phyloP scores from a whole-genome alignment of 2,329 filamentous ascomycete species.

The Ciborinia camelliae region DNA sequence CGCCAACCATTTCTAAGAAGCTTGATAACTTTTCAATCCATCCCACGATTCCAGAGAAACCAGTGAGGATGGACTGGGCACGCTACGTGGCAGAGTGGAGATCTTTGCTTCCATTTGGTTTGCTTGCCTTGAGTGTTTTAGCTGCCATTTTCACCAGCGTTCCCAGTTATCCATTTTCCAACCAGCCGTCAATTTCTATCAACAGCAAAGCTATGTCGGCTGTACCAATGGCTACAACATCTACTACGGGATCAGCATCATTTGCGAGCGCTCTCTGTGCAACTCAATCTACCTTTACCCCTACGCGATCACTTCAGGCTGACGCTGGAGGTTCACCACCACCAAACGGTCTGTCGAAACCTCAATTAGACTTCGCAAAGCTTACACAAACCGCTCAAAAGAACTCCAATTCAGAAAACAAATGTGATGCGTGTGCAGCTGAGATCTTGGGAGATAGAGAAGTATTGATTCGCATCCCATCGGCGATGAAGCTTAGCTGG shows the following conservation, averaged over 20 bases:
- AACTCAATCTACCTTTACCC: slow-evolving; percentile 30
- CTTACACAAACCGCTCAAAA: slow-evolving; percentile 24
- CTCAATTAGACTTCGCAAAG: slow-evolving; percentile 39
- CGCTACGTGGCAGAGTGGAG: slow-evolving; percentile 29
- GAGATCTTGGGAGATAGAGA: slow-evolving; percentile 47
- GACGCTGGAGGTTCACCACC: slow-evolving; percentile 38
- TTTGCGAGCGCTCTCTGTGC: slow-evolving; percentile 28
- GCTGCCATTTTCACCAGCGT: slow-evolving; percentile 27
- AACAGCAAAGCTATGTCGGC: slow-evolving; percentile 36
- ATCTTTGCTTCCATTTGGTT: slow-evolving; percentile 28
- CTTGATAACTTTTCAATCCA: slow-evolving; percentile 13
- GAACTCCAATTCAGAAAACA: slow-evolving; percentile 26
- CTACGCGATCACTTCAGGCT: slow-evolving; percentile 37
- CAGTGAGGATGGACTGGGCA: slow-evolving; percentile 24
- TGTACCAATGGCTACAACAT: slow-evolving; percentile 29
- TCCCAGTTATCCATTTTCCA: slow-evolving; percentile 26
- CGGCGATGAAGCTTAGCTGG: slow-evolving; percentile 51
- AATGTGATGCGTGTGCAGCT: slow-evolving; percentile 44
- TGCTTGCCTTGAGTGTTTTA: slow-evolving; percentile 32
- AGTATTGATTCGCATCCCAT: slow-evolving; percentile 53
- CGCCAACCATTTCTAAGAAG: slow-evolving; percentile 19
- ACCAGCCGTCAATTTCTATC: slow-evolving; percentile 31
- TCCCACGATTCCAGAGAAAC: slow-evolving; percentile 28
- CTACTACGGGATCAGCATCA: slow-evolving; percentile 25
- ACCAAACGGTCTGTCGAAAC: slow-evolving; percentile 42